Percentiles rank a stretch among this genome's conserved stretches.
Evolutionary conservation across 2,329 filamentous ascomycete genomes (phyloP).

Genomic region (Alternaria sp.): DNA sequence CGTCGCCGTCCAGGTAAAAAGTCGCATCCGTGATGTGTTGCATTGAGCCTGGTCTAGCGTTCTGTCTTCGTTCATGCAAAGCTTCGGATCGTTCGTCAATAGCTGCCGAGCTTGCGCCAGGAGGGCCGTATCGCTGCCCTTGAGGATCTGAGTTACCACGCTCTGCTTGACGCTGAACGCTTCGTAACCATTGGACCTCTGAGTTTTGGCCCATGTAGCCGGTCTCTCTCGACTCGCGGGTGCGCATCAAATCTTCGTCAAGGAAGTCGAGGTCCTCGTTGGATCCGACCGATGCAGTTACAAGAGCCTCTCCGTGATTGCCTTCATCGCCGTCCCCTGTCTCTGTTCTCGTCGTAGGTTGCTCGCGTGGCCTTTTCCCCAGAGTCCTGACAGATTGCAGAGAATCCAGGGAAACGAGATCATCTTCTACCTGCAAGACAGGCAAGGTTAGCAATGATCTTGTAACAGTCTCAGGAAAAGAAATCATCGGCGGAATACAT

Average conservation of each 20-base stretch:
- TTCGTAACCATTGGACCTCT: conserved; percentile 43
- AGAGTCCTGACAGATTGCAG: conserved; percentile 1
- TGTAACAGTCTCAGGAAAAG: not conserved
- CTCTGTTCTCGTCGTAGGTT: not conserved
- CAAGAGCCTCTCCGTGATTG: conserved; percentile 25
- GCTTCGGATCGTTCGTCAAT: conserved; percentile 21
- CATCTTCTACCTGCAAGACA: conserved; percentile 26
- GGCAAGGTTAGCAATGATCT: not conserved
- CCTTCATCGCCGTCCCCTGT: not conserved
- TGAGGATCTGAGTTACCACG: conserved; percentile 8
- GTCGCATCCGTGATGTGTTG: conserved; percentile 31
- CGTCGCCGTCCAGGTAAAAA: conserved; percentile 46
- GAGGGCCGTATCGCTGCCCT: conserved; percentile 25
- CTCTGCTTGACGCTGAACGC: conserved; percentile 32
- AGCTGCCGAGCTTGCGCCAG: conserved; percentile 17
- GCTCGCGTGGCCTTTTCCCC: conserved; percentile 23
- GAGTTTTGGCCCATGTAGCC: conserved; percentile 45
- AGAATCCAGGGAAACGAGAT: conserved; percentile 13
- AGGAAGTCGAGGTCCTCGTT: conserved; percentile 38
- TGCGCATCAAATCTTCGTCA: conserved; percentile 40
- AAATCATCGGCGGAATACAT: conserved; percentile 8
- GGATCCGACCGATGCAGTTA: conserved; percentile 33
- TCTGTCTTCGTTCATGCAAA: conserved; percentile 24
- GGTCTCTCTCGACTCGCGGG: conserved; percentile 35
- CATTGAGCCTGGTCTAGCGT: conserved; percentile 10